A percentile compares a stretch with the other conserved stretches of the same genome.
Conservation (phyloP, 2,329 filamentous ascomycete species). For the Bipolaris victoriae region DNA sequence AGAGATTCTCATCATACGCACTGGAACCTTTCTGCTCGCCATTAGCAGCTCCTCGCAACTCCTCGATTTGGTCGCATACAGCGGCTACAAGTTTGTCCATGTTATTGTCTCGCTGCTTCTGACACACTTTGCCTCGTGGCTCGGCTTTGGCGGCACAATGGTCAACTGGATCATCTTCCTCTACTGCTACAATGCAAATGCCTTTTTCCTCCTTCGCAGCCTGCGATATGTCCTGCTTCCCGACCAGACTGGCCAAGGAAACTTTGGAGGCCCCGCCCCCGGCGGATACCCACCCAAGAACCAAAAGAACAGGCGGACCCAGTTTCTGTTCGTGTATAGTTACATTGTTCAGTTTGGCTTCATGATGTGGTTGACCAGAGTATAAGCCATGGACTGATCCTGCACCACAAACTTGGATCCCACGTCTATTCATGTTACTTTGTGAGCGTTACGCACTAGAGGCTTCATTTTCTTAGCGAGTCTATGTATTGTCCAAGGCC, state of each 20-base stretch:
- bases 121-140: conserved; percentile 66
- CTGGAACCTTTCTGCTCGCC: conserved; percentile 90
- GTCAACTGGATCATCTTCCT: conserved; percentile 86
- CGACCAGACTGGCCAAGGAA: conserved; percentile 56
- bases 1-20: conserved; percentile 88
- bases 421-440: not conserved
- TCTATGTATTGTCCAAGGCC: not conserved
- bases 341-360: conserved; percentile 93
- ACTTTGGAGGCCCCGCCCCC: conserved; percentile 43
- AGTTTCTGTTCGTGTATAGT: conserved; percentile 63
- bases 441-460: not conserved
- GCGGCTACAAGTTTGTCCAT: conserved; percentile 97
- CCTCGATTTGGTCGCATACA: conserved; percentile 92
- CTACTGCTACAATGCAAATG: conserved; percentile 93
- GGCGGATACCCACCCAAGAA: conserved; percentile 74
- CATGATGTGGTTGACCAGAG: conserved; percentile 77
- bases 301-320: conserved; percentile 57
- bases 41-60: conserved; percentile 95
- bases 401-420: no score
- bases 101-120: conserved; percentile 87
- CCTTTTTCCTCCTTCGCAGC: conserved; percentile 92
- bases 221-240: conserved; percentile 95
- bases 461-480: not conserved
- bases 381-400: conserved; percentile 15
- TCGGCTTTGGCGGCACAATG: conserved; percentile 85